Percentiles rank a stretch among this genome's conserved stretches.
Conservation (phyloP, 306 rosid genomes). For the Quillaja saponaria region DNA sequence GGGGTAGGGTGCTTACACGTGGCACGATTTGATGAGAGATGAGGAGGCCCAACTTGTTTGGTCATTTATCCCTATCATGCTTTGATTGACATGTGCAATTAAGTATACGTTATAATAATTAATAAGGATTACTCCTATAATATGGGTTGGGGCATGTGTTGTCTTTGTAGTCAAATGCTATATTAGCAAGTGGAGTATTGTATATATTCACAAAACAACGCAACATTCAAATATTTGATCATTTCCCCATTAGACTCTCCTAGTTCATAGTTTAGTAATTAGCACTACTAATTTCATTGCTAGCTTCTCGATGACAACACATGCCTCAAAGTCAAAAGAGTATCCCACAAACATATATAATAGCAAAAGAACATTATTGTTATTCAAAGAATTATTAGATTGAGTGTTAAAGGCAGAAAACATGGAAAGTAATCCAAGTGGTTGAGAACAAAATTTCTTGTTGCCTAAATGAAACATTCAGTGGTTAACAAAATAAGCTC, state of each 20-base stretch:
- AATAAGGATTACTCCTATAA: neutral
- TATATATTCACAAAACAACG: neutral
- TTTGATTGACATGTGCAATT: neutral
- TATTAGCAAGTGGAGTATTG: too few species aligned
- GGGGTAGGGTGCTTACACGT: conserved; percentile 31
- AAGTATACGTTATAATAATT: neutral
- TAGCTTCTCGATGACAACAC: too few species aligned
- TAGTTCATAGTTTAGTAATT: conserved; percentile 14
- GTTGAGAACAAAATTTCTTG: conserved; percentile 17
- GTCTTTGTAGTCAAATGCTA: conserved; percentile 2
- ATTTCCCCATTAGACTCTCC: neutral
- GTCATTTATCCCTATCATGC: neutral
- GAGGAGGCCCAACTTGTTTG: conserved; percentile 11
- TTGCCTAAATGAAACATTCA: conserved; percentile 6
- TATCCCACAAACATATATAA: too few species aligned
- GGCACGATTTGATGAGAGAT: conserved; percentile 13
- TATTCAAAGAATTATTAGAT: too few species aligned
- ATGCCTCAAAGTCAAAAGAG: too few species aligned
- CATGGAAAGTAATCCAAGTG: too few species aligned
- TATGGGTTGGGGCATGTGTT: conserved; percentile 9
- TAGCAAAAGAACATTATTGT: too few species aligned
- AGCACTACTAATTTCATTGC: conserved; percentile 21
- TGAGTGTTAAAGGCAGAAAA: too few species aligned
- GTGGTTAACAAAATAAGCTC: neutral
- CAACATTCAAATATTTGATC: neutral